A percentile compares a stretch with the other conserved stretches of the same genome.
Conservation (phyloP, 305 asterid species). For the Stenogyne calaminthoides region DNA sequence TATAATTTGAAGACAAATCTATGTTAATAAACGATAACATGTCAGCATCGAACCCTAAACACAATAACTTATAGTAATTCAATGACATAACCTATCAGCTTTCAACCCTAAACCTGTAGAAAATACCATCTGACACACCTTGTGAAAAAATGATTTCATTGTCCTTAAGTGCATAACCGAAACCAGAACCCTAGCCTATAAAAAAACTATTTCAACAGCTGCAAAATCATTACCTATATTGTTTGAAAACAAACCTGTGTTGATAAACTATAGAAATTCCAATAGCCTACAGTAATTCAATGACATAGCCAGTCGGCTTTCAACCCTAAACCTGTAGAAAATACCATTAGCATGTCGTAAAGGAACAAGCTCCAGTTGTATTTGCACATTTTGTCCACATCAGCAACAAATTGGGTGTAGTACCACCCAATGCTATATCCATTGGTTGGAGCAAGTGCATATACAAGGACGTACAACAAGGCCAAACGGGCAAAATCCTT, state of each 20-base stretch:
- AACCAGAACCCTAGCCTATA: not conserved
- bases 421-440: conserved; percentile 4
- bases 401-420: conserved; percentile 1
- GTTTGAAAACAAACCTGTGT: no score
- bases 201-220: no score
- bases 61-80: not conserved
- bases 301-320: not conserved
- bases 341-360: not conserved
- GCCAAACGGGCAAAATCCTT: not conserved
- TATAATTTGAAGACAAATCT: not conserved
- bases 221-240: no score
- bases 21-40: no score
- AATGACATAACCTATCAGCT: not conserved
- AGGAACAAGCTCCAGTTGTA: not conserved
- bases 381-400: not conserved
- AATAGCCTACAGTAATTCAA: no score
- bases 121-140: not conserved
- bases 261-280: no score
- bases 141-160: not conserved
- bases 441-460: conserved; percentile 6
- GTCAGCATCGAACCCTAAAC: no score
- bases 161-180: not conserved
- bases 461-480: not conserved
- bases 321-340: not conserved
- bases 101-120: not conserved